Conservation (phyloP, 352 stramenopile species). For the Blastocystis sp. region DNA sequence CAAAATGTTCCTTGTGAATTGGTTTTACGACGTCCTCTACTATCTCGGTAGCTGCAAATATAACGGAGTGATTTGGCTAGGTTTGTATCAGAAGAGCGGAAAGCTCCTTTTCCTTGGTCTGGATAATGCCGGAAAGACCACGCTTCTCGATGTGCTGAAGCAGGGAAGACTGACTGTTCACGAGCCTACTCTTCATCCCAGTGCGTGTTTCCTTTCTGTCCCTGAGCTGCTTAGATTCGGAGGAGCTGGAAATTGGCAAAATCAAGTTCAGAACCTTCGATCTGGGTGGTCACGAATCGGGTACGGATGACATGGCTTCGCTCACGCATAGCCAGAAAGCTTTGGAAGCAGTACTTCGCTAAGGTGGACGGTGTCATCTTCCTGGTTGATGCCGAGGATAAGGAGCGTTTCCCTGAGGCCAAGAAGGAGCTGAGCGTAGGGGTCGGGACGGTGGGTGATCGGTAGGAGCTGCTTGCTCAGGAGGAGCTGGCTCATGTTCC, state of each 20-base stretch:
- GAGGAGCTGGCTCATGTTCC: conserved; percentile 93
- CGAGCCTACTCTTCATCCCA: conserved; percentile 87
- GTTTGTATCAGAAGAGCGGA: conserved; percentile 98
- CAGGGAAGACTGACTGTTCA: conserved; percentile 88
- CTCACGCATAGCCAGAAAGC: conserved; percentile 67
- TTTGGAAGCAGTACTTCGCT: conserved; percentile 98
- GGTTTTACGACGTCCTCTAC: conserved; percentile 81
- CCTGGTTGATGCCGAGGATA: conserved; percentile 93
- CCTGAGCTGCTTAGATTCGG: conserved; percentile 66
- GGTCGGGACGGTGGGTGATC: not conserved
- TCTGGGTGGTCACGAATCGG: conserved; percentile 92
- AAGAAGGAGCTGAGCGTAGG: conserved; percentile 76
- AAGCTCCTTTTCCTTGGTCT: conserved; percentile 99
- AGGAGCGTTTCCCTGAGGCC: conserved; percentile 92
- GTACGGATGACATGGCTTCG: conserved; percentile 34
- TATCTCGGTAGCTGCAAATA: conserved; percentile 89
- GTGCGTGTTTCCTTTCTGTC: not conserved
- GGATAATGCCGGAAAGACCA: conserved; percentile 99
- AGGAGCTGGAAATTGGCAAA: conserved; percentile 84
- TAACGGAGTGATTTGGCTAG: conserved; percentile 81
- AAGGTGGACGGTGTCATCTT: conserved; percentile 97
- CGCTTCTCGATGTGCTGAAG: conserved; percentile 98
- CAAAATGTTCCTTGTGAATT: conserved; percentile 83
- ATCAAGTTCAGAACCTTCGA: conserved; percentile 98
- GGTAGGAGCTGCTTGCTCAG: conserved; percentile 78